Base-by-base conservation (phyloP, 1,284 basidiomycete genomes). In the Pyrrhoderma noxium region DNA sequence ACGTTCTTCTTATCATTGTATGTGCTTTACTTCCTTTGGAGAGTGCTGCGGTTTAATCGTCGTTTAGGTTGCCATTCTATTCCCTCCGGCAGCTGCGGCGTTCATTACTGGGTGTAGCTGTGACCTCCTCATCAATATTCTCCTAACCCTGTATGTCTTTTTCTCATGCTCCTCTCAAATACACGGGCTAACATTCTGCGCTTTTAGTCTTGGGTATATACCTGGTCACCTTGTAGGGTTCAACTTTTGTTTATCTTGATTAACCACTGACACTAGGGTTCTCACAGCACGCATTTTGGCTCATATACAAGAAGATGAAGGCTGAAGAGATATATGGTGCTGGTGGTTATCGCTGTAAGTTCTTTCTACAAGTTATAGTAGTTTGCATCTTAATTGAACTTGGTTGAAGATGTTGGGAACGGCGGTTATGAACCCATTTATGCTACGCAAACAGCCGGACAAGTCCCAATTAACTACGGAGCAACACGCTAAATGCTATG, bases 71-170 rank as follows among this genome's bases (percentile, higher is more conserved):
- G 85, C 90, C 14, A 89, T 95, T 64, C 58, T 85, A 40, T 83
- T 84, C 62, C 82, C 82, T 1, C 82, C 82, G 7, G 82, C 80
- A 1, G 79, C 85, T 0, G 87, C 80, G 7, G 78, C 71, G 1
- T 80, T 90, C 62, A 72, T 91, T 57, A 81, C 86, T 1, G 88
- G 88, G 21, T 90, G 86, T 66, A 75, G 76, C 51, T 88, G 84
- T 62, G 87, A 90, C 65, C 71, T 90, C 37, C 73, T 90, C 57
- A 89, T 93, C 70, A 90, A 88, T 69, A 78, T 90, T 54, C 67
- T 76, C 51, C 67, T 91, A 59, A 91, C 88, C 0, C 66, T 84
- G 79, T 85, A 62, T 52, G 79, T 66, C 34, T 48, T 41, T 13
- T 37, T 27, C 36, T 2, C 11, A 38, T 51, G 31, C 40, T 7